Percentiles rank a stretch among this genome's conserved stretches.
phyloP scores from a whole-genome alignment of 495 filamentous ascomycete genomes.

The Oidiodendron maius region DNA sequence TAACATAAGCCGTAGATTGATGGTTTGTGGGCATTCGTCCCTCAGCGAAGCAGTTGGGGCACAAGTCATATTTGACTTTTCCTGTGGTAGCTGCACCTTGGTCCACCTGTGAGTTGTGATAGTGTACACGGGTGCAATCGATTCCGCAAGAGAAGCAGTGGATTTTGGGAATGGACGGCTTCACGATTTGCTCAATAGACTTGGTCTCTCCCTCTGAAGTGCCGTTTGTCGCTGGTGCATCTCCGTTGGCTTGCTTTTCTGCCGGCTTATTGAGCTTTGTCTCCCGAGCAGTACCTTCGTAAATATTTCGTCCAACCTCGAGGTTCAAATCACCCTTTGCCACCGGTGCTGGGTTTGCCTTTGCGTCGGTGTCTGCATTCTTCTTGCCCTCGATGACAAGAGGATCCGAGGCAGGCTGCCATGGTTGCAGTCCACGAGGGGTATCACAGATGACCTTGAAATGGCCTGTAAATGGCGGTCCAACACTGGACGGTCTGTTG shows the following conservation, averaged over 20 bases:
- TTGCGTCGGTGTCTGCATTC: conserved; percentile 66
- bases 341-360: conserved; percentile 58
- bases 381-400: conserved; percentile 67
- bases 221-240: conserved; percentile 51
- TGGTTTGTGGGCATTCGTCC: conserved; percentile 71
- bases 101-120: conserved; percentile 69
- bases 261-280: conserved; percentile 51
- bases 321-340: conserved; percentile 79
- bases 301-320: conserved; percentile 89
- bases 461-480: conserved; percentile 94
- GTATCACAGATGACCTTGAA: conserved; percentile 94
- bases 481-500: conserved; percentile 88
- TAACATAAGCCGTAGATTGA: conserved; percentile 68
- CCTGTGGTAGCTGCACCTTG: conserved; percentile 42
- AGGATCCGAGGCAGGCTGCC: conserved; percentile 80
- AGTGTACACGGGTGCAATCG: conserved; percentile 88
- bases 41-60: conserved; percentile 83
- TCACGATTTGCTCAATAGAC: conserved; percentile 51
- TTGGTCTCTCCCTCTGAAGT: conserved; percentile 43
- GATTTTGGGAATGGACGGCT: conserved; percentile 51
- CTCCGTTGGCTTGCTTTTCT: conserved; percentile 71
- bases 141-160: conserved; percentile 88
- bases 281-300: conserved; percentile 87
- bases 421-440: conserved; percentile 87
- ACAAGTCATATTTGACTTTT: conserved; percentile 75